A percentile compares a stretch with the other conserved stretches of the same genome.
phyloP scores from a whole-genome alignment of 2,329 filamentous ascomycete species.

The Colletotrichum sp. region DNA sequence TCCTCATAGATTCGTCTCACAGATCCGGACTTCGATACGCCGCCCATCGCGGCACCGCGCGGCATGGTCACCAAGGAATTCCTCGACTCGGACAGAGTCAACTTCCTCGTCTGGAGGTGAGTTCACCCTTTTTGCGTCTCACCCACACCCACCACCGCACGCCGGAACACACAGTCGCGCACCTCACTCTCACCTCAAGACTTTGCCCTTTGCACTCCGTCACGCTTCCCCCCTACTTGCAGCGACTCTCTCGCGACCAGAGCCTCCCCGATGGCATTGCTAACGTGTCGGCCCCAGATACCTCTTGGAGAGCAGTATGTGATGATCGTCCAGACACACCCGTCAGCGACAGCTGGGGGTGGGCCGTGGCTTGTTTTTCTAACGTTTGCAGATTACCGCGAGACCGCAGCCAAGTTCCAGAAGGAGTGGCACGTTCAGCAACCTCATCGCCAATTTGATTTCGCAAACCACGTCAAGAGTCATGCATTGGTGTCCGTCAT shows the following conservation, averaged over 20 bases:
- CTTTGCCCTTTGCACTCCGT: background rate
- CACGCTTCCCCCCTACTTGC: background rate
- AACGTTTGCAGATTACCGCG: constrained; percentile 62
- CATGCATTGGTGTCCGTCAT: constrained; percentile 68
- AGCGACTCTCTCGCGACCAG: background rate
- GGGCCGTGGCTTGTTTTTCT: constrained; percentile 10
- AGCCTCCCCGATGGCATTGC: constrained; percentile 9
- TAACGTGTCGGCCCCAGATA: constrained; percentile 46
- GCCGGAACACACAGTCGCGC: constrained; percentile 3
- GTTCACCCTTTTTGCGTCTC: constrained; percentile 38
- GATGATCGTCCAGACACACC: constrained; percentile 15
- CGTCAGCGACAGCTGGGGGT: constrained; percentile 17
- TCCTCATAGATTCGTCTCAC: background rate
- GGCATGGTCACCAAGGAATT: constrained; percentile 61
- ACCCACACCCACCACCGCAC: constrained; percentile 9
- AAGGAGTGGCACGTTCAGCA: constrained; percentile 70
- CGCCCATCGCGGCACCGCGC: constrained; percentile 21
- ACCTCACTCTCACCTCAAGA: constrained; percentile 6
- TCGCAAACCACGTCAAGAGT: constrained; percentile 68
- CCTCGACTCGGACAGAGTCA: constrained; percentile 70
- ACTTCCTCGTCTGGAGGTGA: constrained; percentile 75
- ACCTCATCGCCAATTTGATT: constrained; percentile 67
- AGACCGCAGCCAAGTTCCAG: constrained; percentile 70
- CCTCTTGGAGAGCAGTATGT: constrained; percentile 68
- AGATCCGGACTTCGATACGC: constrained; percentile 9